phyloP scores from a whole-genome alignment of 306 rosid genomes.

The Psophocarpus tetragonolobus region DNA sequence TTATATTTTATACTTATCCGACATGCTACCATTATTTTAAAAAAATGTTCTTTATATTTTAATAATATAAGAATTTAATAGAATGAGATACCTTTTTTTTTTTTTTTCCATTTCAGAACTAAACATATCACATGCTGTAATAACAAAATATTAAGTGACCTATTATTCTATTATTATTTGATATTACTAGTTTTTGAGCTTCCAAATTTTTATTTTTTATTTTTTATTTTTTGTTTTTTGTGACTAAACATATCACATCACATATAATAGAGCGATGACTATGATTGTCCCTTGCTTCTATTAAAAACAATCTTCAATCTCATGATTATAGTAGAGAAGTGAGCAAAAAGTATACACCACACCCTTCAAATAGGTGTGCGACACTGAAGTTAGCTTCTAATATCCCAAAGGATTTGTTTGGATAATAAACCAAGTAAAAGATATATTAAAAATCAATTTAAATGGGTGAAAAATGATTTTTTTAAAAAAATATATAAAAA shows the following conservation, averaged over 20 bases:
- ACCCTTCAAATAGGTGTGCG: neutral
- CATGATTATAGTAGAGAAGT: neutral
- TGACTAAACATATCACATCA: neutral
- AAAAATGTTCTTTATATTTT: neutral
- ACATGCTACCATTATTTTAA: neutral
- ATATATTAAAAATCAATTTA: neutral
- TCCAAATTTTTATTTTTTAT: too few relatives aligned
- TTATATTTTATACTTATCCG: neutral
- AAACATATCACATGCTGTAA: neutral
- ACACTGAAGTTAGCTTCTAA: neutral
- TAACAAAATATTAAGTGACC: neutral
- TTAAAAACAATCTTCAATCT: neutral
- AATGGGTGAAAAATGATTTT: neutral
- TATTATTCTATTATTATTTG: neutral
- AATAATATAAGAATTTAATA: neutral
- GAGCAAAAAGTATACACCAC: neutral
- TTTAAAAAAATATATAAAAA: neutral
- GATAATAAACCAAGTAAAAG: neutral
- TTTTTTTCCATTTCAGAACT: neutral
- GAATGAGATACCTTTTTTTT: neutral
- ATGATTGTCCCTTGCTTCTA: neutral
- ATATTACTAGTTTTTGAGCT: neutral
- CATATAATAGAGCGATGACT: neutral
- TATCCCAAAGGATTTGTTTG: neutral
- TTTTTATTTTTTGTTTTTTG: too few relatives aligned